Base-by-base conservation (phyloP, 2,329 filamentous ascomycete species). In the Fusarium fracticaudum region DNA sequence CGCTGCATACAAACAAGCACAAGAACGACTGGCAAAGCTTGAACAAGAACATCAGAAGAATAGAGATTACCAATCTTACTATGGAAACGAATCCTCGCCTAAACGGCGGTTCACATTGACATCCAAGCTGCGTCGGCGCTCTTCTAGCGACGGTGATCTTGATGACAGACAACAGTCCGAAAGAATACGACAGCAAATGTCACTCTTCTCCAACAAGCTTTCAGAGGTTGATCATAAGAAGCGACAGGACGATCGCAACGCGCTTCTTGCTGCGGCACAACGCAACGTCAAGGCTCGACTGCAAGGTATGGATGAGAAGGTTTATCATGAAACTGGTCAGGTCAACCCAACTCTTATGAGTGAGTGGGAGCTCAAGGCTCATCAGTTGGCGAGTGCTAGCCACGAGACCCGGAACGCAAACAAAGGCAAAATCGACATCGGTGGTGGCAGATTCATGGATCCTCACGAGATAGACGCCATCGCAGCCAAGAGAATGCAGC, bases 201-300 rank as follows among this genome's bases (percentile, higher is more conserved):
- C 92, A 20, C 85, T 93, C 41, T 91, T 97, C 79, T 93, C 91
- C 53, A 91, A 86, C 73, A 90, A 90, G 67, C 76, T 95, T 15
- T 89, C 89, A 5, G 87, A 92, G 72, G 89, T 94, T 3, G 93
- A 96, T 76, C 87, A 88, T 62, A 90, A 92, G 78, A 96, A 96
- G 82, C 89, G 93, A 47, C 87, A 92, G 67, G 87, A 89, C 48
- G 95, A 98, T 76, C 92, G 94, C 18, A 92, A 93, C 62, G 87
- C 89, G 4, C 85, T 98, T 3, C 86, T 98, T 73, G 92, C 92
- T 15, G 91, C 91, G 7, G 96, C 96, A 4, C 93, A 95, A 79
- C 91, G 93, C 50, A 97, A 97, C 75, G 96, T 98, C n/a, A 91
- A 92, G 74, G 91, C 91, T 26, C 90, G 90, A 47, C 88, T 98